Percentiles rank a stretch among this genome's conserved stretches.
Evolutionary conservation across 257 asterid genomes (phyloP).

Genomic region (Solanum tarijense): DNA sequence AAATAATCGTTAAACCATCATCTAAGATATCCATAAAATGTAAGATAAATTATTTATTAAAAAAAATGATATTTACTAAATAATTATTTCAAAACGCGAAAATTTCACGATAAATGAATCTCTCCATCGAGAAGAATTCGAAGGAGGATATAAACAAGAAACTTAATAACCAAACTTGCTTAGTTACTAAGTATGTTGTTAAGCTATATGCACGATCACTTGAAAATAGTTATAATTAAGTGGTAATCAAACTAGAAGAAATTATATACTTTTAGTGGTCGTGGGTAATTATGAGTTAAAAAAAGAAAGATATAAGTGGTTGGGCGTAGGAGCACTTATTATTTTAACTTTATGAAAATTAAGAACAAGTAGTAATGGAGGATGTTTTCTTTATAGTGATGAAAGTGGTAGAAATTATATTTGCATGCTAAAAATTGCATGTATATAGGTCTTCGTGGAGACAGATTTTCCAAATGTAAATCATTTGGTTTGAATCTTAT

Average conservation of each 20-base stretch:
- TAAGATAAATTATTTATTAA: rapidly evolving
- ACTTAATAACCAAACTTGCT: neutral
- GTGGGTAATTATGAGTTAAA: neutral
- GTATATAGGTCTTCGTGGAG: conserved; percentile 18
- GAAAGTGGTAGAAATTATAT: conserved; percentile 1
- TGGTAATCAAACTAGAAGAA: neutral
- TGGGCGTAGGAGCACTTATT: neutral
- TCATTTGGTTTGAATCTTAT: conserved; percentile 37
- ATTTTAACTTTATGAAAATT: conserved; percentile 7
- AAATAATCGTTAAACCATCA: neutral
- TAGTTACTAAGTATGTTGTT: neutral
- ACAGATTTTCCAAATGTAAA: conserved; percentile 40
- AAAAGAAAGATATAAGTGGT: neutral
- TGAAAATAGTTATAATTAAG: neutral
- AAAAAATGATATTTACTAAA: neutral
- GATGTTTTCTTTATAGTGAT: neutral
- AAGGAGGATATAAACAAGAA: neutral
- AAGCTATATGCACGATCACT: neutral
- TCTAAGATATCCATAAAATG: neutral
- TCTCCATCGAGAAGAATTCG: neutral
- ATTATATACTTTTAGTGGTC: neutral
- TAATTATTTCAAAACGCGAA: neutral
- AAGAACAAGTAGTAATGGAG: neutral
- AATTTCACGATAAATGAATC: neutral
- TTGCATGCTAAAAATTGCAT: conserved; percentile 29